A percentile compares a stretch with the other conserved stretches of the same genome.
These are phyloP conservation scores for Pythium dissotocum DNA, from an alignment of 352 stramenopile genomes.

Conservation along the genomic window DNA sequence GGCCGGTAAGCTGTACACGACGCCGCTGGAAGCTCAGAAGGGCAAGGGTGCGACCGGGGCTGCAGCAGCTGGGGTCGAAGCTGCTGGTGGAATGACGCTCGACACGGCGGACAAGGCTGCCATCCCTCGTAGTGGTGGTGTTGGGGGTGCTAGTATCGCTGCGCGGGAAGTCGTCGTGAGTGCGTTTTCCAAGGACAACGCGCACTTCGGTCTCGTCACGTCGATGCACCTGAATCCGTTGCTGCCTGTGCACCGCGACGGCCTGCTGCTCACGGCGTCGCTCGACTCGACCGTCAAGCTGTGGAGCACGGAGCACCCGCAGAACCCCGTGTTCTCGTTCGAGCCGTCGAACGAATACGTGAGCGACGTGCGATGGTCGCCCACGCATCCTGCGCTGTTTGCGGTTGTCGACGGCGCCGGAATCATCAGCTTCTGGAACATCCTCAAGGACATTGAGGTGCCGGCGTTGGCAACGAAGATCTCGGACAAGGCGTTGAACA, in stretches of 20 bases:
- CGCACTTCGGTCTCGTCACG: slow-evolving; percentile 83
- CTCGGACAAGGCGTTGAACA: slow-evolving; percentile 78
- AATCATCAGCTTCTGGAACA: slow-evolving; percentile 80
- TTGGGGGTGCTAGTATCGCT: slow-evolving; percentile 15
- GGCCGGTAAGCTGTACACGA: slow-evolving; percentile 77
- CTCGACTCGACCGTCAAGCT: slow-evolving; percentile 88
- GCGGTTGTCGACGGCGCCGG: slow-evolving; percentile 79
- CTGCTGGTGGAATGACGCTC: neutral
- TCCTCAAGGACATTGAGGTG: slow-evolving; percentile 83
- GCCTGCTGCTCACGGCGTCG: slow-evolving; percentile 78
- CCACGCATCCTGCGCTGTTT: slow-evolving; percentile 78
- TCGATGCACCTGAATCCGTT: slow-evolving; percentile 85
- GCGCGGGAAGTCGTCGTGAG: slow-evolving; percentile 73
- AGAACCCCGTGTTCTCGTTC: slow-evolving; percentile 75
- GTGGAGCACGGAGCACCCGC: slow-evolving; percentile 80
- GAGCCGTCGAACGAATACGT: slow-evolving; percentile 89
- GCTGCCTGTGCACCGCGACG: slow-evolving; percentile 68
- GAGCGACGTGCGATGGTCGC: slow-evolving; percentile 86
- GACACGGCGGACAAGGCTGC: slow-evolving; percentile 41
- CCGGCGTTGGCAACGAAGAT: slow-evolving; percentile 65
- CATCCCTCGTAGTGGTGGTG: slow-evolving; percentile 13
- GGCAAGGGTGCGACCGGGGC: slow-evolving; percentile 40
- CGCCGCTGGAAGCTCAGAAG: slow-evolving; percentile 74
- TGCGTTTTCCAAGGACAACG: slow-evolving; percentile 56
- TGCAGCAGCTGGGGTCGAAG: slow-evolving; percentile 21